These are phyloP conservation scores for Delonix regia DNA, from an alignment of 306 rosid species.

Conservation along the genomic window DNA sequence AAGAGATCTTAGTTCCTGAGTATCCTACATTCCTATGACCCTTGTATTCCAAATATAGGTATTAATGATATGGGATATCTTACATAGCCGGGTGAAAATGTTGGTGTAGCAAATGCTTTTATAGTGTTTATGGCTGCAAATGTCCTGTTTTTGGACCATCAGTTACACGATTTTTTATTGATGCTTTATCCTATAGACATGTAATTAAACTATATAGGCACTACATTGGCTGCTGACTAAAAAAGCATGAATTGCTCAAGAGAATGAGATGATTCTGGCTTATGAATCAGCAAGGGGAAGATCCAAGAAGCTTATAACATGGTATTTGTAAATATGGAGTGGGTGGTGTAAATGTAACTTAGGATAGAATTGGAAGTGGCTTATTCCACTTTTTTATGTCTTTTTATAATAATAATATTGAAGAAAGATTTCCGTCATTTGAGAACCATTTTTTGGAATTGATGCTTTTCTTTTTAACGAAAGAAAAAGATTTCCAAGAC, in stretches of 20 bases:
- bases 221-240: background rate
- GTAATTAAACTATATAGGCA: background rate
- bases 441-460: too few species aligned
- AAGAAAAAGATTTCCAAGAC: background rate
- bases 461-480: too few species aligned
- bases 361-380: background rate
- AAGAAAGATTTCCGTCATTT: too few species aligned
- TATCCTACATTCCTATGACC: background rate
- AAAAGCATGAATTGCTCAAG: background rate
- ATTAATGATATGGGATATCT: background rate
- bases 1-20: background rate
- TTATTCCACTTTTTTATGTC: too few species aligned
- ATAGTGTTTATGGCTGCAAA: conserved; percentile 1
- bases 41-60: background rate
- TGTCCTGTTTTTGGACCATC: conserved; percentile 3
- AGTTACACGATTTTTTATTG: conserved; percentile 1
- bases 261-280: background rate
- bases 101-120: conserved; percentile 20
- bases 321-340: background rate
- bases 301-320: background rate
- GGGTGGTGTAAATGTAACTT: background rate
- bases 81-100: background rate
- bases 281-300: background rate
- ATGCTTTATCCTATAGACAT: conserved; percentile 4
- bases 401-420: too few species aligned